Base-by-base conservation (phyloP, 192 early-diverging fungal species). In the Podila minutissima region DNA sequence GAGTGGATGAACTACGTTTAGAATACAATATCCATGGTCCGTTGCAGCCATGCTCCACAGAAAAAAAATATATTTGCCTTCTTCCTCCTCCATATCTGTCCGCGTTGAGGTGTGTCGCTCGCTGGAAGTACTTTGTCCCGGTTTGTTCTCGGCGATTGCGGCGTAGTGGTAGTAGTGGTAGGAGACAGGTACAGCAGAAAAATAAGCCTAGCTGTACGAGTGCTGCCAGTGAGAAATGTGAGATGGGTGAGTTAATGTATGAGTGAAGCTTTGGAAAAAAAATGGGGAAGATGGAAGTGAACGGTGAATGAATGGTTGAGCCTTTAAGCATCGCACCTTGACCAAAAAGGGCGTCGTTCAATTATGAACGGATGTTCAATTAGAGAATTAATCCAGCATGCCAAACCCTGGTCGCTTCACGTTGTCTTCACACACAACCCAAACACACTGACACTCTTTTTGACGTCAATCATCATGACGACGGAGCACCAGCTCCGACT, bases 51-150 rank as follows among this genome's bases (percentile, higher is more conserved):
- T 37, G 22, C 51, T 22, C 4, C 10, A 15, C 20, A 19, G 20
- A 26, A 55, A n/a, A 38, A 17, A 37, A 41, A 22, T 10, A 19
- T 46, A 0, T 26, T 17, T 67, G 67, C 72, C 72, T 74, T 74
- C 72, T 49, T 74, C 72, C 37, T 67, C 72, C 8, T 74, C 72
- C 72, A 74, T 74, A 46, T 13, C 32, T 61, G 28, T 62, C 60
- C 41, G 15, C 8, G 41, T 15, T 46, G 41, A 4, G 15, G 41
- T 46, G 15, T 46, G 41, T 46, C 41, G 41, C 13, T 46, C 41
- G 41, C 41, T 2, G 15, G 24, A 26, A 48, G 53, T 65, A 48
- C 46, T 37, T 32, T 60, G 57, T 19, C 37, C 17, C 22, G n/a
- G 12, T 48, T 35, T 38, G 26, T 41, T 24, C 24, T 62, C 8